Percentiles rank a stretch among this genome's conserved stretches.
Evolutionary conservation across 2,329 filamentous ascomycete species (phyloP).

Genomic region (Venturia pyrina): DNA sequence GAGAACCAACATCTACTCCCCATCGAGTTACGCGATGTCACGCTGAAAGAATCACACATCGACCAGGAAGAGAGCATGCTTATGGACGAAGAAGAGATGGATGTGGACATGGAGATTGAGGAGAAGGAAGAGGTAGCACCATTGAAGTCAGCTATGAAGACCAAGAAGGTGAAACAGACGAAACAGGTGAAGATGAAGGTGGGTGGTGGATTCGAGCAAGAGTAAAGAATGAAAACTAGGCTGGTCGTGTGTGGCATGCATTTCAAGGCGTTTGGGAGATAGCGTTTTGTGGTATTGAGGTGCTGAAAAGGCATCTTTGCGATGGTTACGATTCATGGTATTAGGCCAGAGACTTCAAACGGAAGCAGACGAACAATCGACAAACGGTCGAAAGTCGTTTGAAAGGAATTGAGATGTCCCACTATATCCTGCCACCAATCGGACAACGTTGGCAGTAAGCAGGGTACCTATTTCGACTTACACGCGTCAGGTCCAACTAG

Average conservation of each 20-base stretch:
- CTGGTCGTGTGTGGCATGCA: not conserved
- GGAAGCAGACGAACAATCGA: not conserved
- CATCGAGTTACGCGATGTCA: constrained; percentile 39
- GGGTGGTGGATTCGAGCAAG: constrained; percentile 34
- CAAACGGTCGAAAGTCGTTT: not conserved
- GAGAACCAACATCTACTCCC: constrained; percentile 86
- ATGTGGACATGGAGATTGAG: constrained; percentile 20
- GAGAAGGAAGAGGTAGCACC: constrained; percentile 26
- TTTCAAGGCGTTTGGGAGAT: not conserved
- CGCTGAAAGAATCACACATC: constrained; percentile 48
- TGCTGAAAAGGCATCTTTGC: not conserved
- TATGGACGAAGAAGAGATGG: constrained; percentile 32
- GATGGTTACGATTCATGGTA: not conserved
- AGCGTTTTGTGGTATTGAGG: not conserved
- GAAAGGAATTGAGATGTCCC: not conserved
- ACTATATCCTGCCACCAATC: not conserved
- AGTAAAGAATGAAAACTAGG: not conserved
- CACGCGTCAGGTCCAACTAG: no score
- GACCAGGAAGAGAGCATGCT: constrained; percentile 25
- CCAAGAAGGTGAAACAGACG: constrained; percentile 27
- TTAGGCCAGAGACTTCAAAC: not conserved
- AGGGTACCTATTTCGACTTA: no score
- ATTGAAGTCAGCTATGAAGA: constrained; percentile 24
- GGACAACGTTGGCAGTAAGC: no score
- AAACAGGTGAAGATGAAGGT: constrained; percentile 37